Percentiles rank a stretch among this genome's conserved stretches.
Conservation (phyloP, 306 rosid genomes). For the Vigna trinervia region DNA sequence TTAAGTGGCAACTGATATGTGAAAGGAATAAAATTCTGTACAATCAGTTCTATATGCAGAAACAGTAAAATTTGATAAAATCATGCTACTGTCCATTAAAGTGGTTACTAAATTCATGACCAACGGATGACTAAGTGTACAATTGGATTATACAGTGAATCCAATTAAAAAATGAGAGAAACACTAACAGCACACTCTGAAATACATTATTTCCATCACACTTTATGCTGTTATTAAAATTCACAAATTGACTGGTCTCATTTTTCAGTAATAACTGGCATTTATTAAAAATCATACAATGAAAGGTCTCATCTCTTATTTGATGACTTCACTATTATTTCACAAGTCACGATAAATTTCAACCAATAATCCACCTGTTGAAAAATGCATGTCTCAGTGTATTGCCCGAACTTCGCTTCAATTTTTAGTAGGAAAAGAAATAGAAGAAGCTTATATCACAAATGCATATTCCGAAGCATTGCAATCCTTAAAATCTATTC, state of each 20-base stretch:
- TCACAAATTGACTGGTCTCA: background rate
- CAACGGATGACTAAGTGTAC: background rate
- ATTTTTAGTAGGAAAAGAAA: background rate
- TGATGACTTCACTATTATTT: background rate
- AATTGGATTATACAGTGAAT: background rate
- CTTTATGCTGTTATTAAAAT: background rate
- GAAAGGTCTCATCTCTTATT: background rate
- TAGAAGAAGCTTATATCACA: background rate
- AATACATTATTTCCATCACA: background rate
- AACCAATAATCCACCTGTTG: background rate
- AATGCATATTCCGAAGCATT: background rate
- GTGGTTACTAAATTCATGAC: background rate
- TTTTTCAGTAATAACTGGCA: background rate
- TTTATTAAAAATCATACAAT: background rate
- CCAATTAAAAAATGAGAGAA: conserved; percentile 11
- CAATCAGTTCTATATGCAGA: background rate
- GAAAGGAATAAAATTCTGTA: conserved; percentile 1
- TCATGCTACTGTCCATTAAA: background rate
- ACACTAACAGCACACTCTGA: background rate
- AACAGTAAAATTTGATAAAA: background rate
- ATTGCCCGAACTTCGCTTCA: background rate
- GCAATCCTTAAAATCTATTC: conserved; percentile 8
- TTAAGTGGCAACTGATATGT: background rate
- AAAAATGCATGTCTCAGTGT: background rate
- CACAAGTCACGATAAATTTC: background rate